Conservation (phyloP, 225 moss, liverwort and hornwort species). For the Marchantia paleacea region DNA sequence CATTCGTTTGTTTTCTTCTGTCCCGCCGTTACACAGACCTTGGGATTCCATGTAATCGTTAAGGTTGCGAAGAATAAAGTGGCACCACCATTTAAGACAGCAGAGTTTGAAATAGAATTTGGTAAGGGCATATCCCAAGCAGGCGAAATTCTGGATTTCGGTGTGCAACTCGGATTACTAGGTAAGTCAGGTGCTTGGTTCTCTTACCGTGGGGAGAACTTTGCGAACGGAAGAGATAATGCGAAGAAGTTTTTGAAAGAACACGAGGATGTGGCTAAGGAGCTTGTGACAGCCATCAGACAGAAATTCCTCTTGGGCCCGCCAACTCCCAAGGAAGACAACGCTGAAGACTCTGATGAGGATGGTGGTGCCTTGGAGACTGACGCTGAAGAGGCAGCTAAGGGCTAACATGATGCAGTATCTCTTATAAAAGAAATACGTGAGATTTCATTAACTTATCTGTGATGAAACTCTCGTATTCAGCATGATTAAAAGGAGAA, state of each 20-base stretch:
- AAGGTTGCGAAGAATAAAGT: constrained; percentile 84
- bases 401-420: background rate
- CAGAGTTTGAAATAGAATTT: constrained; percentile 64
- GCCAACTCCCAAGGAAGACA: background rate
- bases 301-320: constrained; percentile 25
- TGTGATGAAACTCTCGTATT: no score
- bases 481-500: no score
- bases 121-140: constrained; percentile 58
- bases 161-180: constrained; percentile 46
- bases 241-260: constrained; percentile 64
- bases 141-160: constrained; percentile 60
- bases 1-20: constrained; percentile 2
- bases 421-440: no score
- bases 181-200: constrained; percentile 67
- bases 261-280: constrained; percentile 47
- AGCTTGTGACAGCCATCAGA: constrained; percentile 55
- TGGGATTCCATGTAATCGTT: constrained; percentile 54
- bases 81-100: constrained; percentile 70
- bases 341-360: background rate
- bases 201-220: constrained; percentile 55
- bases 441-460: no score
- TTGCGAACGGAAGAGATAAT: constrained; percentile 67
- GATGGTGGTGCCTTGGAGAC: background rate
- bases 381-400: background rate
- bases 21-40: constrained; percentile 37